Evolutionary conservation across 805 yeast species (phyloP), one percentile per base, ranked within the genome.

Genomic region (Metschnikowia lochheadii): DNA sequence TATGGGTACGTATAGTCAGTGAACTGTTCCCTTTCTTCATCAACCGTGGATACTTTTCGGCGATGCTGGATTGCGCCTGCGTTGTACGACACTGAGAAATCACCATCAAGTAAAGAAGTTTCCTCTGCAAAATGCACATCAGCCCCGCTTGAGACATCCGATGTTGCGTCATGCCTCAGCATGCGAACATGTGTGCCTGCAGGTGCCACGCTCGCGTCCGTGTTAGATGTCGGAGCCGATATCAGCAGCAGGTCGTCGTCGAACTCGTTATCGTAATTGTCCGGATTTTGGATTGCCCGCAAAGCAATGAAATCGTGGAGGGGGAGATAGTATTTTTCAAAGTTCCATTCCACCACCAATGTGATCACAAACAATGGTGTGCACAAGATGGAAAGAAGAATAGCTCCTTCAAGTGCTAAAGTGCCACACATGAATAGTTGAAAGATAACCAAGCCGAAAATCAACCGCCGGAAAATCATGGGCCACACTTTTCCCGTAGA

Each of bases 401-500:
- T 75, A 0, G 85, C 81, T 33, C 81, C 80, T 56, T 81, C 84
- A 49, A 82, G 69, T 2, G 85, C 85, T 40, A 82, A 64, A 0
- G 85, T 79, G 11, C 87, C 86, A 62, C 81, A 74, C 84, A 81
- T 81, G 54, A 81, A 81, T n/a, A 82, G 60, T 53, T 82, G 85
- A 56, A 82, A 77, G 35, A 82, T 69, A 10, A 81, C 63, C 40
- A 81, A 63, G 1, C 86, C 87, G 31, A 82, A 60, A 49, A 81
- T 75, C 31, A 81, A 69, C 46, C 87, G 63, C 49, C 82, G 68
- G 55, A 81, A 80, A 6, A 82, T 79, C 66, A 81, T 77, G 2
- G 84, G 84, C 87, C 87, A 82, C 3, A 80, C 83, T 57, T 80
- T 80, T 5, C 87, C 87, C 0, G 86, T 82, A 13, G 84, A 79